A percentile compares a stretch with the other conserved stretches of the same genome.
phyloP scores from a whole-genome alignment of 441 rosid genomes.

The Gossypium schwendimanii region DNA sequence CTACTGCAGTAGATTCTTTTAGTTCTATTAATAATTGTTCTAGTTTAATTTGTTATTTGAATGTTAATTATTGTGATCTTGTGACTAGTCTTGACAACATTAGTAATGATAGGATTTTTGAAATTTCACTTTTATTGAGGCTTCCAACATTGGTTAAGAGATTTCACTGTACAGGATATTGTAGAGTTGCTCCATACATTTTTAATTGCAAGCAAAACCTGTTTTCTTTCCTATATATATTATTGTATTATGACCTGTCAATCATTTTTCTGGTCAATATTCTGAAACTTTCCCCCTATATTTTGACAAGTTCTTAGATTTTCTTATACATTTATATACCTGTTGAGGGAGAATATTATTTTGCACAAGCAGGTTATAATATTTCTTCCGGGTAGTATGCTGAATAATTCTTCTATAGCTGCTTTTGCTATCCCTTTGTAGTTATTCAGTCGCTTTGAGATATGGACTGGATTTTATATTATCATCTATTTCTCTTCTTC shows the following conservation, averaged over 20 bases:
- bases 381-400: background rate
- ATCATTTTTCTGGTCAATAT: background rate
- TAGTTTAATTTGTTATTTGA: background rate
- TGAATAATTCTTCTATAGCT: background rate
- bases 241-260: background rate
- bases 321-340: background rate
- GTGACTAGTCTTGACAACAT: background rate
- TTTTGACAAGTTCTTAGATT: background rate
- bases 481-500: conserved; percentile 8
- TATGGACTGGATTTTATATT: conserved; percentile 9
- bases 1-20: background rate
- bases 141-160: background rate
- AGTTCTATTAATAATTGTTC: background rate
- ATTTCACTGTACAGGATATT: background rate
- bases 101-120: background rate
- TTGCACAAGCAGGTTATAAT: background rate
- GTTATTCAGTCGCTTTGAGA: conserved; percentile 9
- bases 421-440: conserved; percentile 4
- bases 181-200: background rate
- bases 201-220: background rate
- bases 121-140: background rate
- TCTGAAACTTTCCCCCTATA: background rate
- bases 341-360: background rate
- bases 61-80: background rate
- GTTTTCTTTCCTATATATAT: background rate